These are phyloP conservation scores for Picea sitchensis DNA, from an alignment of 75 land plant genomes.

Conservation along the genomic window DNA sequence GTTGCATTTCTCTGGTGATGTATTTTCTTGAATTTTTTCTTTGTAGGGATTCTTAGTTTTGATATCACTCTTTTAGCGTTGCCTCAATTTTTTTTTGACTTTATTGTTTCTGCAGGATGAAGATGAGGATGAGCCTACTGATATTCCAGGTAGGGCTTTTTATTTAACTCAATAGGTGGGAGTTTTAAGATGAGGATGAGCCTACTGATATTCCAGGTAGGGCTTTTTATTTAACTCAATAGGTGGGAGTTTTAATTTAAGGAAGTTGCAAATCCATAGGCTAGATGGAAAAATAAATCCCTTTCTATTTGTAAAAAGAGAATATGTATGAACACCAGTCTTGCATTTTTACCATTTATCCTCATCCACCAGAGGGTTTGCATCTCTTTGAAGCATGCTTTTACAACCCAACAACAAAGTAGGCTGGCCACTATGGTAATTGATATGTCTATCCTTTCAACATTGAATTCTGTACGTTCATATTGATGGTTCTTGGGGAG, in stretches of 20 bases:
- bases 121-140: slow-evolving; percentile 63
- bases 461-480: background rate
- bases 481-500: background rate
- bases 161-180: background rate
- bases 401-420: background rate
- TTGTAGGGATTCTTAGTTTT: too few species aligned
- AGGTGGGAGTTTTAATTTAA: background rate
- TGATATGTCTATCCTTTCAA: background rate
- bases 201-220: slow-evolving; percentile 62
- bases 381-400: background rate
- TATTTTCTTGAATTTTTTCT: too few species aligned
- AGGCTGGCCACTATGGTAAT: background rate
- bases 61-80: too few species aligned
- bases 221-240: background rate
- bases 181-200: slow-evolving; percentile 63
- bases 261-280: background rate
- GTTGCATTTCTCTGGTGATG: too few species aligned
- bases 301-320: background rate
- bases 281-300: background rate
- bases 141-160: slow-evolving; percentile 51
- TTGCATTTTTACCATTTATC: background rate
- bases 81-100: background rate
- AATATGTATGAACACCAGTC: background rate
- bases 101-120: slow-evolving; percentile 58
- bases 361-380: background rate